Conservation (phyloP, 139 green algal genomes). For the Zygnema cylindricum region DNA sequence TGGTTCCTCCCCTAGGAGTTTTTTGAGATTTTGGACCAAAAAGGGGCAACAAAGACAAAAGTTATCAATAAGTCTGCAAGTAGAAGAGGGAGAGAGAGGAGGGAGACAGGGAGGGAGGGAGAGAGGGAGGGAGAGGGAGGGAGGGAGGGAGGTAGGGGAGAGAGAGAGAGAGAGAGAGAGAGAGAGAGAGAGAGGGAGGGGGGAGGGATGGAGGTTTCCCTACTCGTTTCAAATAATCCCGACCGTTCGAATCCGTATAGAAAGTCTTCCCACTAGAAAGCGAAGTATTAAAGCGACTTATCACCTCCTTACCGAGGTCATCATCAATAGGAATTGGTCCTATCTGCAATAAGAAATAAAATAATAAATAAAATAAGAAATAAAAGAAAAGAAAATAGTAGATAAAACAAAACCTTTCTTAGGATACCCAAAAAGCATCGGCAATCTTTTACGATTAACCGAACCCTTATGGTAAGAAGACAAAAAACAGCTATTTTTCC, state of each 20-base stretch:
- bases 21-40: too few relatives aligned
- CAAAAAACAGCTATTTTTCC: too few relatives aligned
- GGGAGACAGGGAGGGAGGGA: not conserved
- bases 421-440: too few relatives aligned
- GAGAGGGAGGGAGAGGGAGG: slow-evolving; percentile 22
- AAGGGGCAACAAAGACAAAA: too few relatives aligned
- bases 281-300: slow-evolving; percentile 28
- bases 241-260: slow-evolving; percentile 67
- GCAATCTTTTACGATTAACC: too few relatives aligned
- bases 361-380: not conserved
- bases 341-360: slow-evolving; percentile 23
- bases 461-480: too few relatives aligned
- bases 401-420: too few relatives aligned
- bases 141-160: not conserved
- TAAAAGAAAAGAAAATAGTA: not conserved
- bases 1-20: too few relatives aligned
- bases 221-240: slow-evolving; percentile 56
- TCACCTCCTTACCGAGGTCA: slow-evolving; percentile 58
- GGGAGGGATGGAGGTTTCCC: not conserved
- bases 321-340: slow-evolving; percentile 58
- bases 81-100: not conserved
- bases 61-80: not conserved
- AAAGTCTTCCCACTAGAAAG: slow-evolving; percentile 42
- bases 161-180: slow-evolving; percentile 7
- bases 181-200: not conserved